These are phyloP conservation scores for Tagetes erecta DNA, from an alignment of 129 eudicot genomes.

Conservation along the genomic window DNA sequence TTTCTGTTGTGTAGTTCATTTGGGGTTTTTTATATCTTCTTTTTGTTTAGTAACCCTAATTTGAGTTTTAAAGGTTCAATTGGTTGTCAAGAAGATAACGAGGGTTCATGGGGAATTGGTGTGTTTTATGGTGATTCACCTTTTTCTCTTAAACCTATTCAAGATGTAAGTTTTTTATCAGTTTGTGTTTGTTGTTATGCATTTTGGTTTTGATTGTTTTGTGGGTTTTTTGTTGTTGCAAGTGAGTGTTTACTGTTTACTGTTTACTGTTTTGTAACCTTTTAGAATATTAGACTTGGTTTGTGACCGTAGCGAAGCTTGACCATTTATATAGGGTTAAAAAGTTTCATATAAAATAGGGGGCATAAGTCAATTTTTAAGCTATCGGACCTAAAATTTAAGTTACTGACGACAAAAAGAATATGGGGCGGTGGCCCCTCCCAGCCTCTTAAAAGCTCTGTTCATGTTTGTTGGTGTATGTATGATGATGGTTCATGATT, in stretches of 20 bases:
- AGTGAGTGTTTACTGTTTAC: background rate
- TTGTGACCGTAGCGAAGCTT: no score
- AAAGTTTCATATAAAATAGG: no score
- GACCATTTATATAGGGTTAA: no score
- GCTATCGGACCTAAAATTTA: no score
- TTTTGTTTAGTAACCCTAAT: slow-evolving; percentile 31
- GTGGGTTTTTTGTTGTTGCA: background rate
- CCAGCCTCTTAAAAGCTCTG: no score
- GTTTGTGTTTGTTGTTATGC: background rate
- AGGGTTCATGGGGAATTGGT: slow-evolving; percentile 96
- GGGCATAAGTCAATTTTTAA: no score
- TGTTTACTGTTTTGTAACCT: no score
- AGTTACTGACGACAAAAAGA: no score
- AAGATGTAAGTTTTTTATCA: slow-evolving; percentile 53
- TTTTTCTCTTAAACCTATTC: slow-evolving; percentile 73
- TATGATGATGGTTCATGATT: background rate
- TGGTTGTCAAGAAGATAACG: slow-evolving; percentile 74
- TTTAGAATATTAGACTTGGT: no score
- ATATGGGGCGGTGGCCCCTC: no score
- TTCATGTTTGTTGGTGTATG: background rate
- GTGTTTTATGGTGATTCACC: slow-evolving; percentile 85
- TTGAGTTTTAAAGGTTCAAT: slow-evolving; percentile 9
- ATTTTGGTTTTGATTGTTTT: background rate
- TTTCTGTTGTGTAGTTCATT: slow-evolving; percentile 35
- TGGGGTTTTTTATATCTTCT: slow-evolving; percentile 37